phyloP scores from a whole-genome alignment of 2,329 filamentous ascomycete species.

The Fusarium tuaranense region DNA sequence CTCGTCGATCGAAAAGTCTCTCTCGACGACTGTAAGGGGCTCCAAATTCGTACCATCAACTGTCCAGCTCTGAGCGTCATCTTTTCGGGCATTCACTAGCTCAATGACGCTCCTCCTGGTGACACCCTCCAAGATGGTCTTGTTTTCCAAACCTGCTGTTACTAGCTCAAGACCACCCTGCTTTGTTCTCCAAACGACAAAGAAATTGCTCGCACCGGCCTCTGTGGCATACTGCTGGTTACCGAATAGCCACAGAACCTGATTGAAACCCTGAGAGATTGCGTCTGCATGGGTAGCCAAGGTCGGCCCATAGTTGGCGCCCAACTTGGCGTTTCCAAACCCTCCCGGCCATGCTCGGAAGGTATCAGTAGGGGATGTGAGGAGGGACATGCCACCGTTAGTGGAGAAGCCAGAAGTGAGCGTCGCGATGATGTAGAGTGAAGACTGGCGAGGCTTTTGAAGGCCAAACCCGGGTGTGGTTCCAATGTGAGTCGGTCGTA shows the following conservation, averaged over 20 bases:
- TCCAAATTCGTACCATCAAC: not conserved
- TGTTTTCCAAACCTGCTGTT: not conserved
- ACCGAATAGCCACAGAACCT: not conserved
- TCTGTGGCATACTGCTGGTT: not conserved
- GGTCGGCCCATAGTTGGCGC: not conserved
- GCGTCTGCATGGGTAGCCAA: not conserved
- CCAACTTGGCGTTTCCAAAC: not conserved
- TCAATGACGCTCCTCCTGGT: not conserved
- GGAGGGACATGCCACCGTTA: not conserved
- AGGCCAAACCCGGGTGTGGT: not conserved
- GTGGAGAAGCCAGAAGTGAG: not conserved
- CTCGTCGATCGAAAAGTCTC: not conserved
- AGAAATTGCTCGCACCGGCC: not conserved
- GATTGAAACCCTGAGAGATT: not conserved
- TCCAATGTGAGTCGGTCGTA: not conserved
- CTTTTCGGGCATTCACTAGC: not conserved
- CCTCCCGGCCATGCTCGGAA: not conserved
- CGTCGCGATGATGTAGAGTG: not conserved
- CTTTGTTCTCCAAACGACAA: not conserved
- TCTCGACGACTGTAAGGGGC: not conserved
- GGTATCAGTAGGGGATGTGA: not conserved
- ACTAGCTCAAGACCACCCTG: not conserved
- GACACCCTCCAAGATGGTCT: not conserved
- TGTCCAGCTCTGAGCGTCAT: not conserved
- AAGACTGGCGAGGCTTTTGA: not conserved